Evolutionary conservation across 2,329 filamentous ascomycete species (phyloP), one percentile per base, ranked within the genome.

Genomic region (Colletotrichum brevisporum): DNA sequence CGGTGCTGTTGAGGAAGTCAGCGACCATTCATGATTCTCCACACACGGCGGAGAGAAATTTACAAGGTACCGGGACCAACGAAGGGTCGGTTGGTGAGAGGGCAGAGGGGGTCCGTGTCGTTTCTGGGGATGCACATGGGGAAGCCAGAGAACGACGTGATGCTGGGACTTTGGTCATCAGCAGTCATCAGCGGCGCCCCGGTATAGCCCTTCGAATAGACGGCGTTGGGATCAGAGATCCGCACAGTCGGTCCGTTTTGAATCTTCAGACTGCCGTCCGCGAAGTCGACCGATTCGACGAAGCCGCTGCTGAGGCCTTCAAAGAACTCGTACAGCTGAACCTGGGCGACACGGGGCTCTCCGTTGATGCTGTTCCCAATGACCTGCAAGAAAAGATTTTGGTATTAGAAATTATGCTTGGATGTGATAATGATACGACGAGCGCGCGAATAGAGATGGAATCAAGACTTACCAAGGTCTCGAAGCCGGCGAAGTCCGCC

Each of bases 71-170:
- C 77, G 6, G 76, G 76, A 1, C 77, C 76, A 2, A 73, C 62
- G 51, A 78, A 76, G 0, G 79, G 79, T 1, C 80, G 73, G 61
- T 81, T 80, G 26, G 72, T 75, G 5, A 76, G 39, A 4, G 79
- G 79, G 55, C 79, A 82, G 2, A 79, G 71, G 0, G 79, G 76
- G 31, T 82, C 80, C 1, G 76, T 76, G 26, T 75, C 66, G 24
- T 80, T 81, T 16, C 85, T 78, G 0, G 83, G 84, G 18, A 86
- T 82, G 64, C 84, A 87, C 84, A 86, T 86, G 2, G 84, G 85
- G 58, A 86, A 86, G 0, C 85, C 85, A 13, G 81, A 83, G 74
- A 85, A 86, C 2, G 83, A 81, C 2, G 78, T 80, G 61, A 86
- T 79, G 57, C 80, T 83, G 0, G 85, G 84, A 67, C 81, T 86